phyloP scores from a whole-genome alignment of 2,329 filamentous ascomycete species.

The Aspergillus ustus region DNA sequence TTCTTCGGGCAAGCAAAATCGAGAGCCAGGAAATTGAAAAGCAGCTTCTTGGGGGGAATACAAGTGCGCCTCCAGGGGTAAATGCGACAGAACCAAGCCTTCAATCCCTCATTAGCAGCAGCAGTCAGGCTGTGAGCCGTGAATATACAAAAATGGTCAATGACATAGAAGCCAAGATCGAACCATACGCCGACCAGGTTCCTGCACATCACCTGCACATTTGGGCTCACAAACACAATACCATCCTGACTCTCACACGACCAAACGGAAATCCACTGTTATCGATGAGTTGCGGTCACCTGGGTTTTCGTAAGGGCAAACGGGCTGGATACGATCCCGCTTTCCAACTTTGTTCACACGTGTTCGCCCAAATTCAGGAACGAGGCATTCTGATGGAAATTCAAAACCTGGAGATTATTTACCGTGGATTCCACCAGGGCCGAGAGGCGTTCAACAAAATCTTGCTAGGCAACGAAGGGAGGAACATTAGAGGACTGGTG shows the following conservation, averaged over 20 bases:
- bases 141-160: conserved; percentile 40
- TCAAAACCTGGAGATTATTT: conserved; percentile 74
- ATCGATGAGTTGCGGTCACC: conserved; percentile 79
- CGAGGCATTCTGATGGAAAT: conserved; percentile 78
- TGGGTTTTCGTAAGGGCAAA: conserved; percentile 85
- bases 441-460: conserved; percentile 90
- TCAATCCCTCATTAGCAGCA: conserved; percentile 38
- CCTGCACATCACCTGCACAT: conserved; percentile 83
- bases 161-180: conserved; percentile 40
- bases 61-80: conserved; percentile 23
- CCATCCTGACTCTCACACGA: conserved; percentile 85
- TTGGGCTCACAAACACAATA: conserved; percentile 89
- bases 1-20: conserved; percentile 15
- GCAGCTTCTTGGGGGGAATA: conserved; percentile 32
- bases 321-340: conserved; percentile 87
- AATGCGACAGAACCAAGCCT: conserved; percentile 30
- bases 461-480: conserved; percentile 83
- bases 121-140: conserved; percentile 26
- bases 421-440: conserved; percentile 84
- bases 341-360: conserved; percentile 84
- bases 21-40: conserved; percentile 32
- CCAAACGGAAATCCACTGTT: conserved; percentile 80
- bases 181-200: conserved; percentile 41
- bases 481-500: conserved; percentile 73
- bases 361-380: conserved; percentile 83